Conservation (phyloP, 1,139 yeast genomes). For the Sugiyamaella paludigena region DNA sequence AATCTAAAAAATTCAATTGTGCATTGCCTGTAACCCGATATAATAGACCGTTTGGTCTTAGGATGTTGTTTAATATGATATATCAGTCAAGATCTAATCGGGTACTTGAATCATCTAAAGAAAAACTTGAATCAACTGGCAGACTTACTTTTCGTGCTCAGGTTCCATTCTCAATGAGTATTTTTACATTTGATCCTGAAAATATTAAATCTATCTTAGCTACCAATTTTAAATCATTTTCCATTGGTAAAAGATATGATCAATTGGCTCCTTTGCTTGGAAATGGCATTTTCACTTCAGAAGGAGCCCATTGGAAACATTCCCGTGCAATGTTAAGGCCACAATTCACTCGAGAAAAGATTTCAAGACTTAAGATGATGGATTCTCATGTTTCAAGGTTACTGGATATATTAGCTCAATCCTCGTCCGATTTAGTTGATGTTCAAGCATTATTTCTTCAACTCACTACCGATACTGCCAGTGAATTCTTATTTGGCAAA, state of each 20-base stretch:
- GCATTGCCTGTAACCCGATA: not conserved
- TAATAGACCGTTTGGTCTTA: constrained; percentile 21
- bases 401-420: constrained; percentile 2
- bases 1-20: not conserved
- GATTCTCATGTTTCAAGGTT: constrained; percentile 33
- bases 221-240: constrained; percentile 49
- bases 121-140: constrained; percentile 1
- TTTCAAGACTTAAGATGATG: constrained; percentile 48
- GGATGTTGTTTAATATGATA: constrained; percentile 7
- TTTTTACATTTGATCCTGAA: constrained; percentile 50
- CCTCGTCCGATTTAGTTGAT: not conserved
- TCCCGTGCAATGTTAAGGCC: constrained; percentile 58
- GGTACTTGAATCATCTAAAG: constrained; percentile 8
- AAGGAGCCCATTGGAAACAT: constrained; percentile 57
- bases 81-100: constrained; percentile 9
- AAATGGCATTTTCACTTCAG: constrained; percentile 57
- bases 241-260: constrained; percentile 48
- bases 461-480: constrained; percentile 56
- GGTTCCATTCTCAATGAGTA: constrained; percentile 16
- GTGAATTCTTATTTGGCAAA: constrained; percentile 59
- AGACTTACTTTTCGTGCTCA: constrained; percentile 17
- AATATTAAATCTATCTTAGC: constrained; percentile 28
- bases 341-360: constrained; percentile 55
- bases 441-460: constrained; percentile 50
- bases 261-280: constrained; percentile 48